These are phyloP conservation scores for Globisporangium paroecandrum DNA, from an alignment of 352 stramenopile genomes.

Conservation along the genomic window DNA sequence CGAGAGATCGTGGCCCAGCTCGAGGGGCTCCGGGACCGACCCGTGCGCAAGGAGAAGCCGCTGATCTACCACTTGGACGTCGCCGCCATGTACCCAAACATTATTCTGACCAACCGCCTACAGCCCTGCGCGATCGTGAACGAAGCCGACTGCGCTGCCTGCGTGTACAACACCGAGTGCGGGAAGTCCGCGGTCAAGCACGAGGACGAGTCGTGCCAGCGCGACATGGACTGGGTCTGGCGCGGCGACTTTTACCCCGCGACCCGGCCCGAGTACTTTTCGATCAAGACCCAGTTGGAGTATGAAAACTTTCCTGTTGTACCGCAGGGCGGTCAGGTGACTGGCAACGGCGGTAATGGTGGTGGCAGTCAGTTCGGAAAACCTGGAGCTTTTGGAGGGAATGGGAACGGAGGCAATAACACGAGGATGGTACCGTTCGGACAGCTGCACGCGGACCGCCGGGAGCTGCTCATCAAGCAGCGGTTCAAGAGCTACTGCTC, in stretches of 20 bases:
- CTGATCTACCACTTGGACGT: conserved; percentile 99
- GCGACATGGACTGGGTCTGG: conserved; percentile 98
- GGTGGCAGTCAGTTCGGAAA: conserved; percentile 18
- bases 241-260: conserved; percentile 95
- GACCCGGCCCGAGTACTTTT: conserved; percentile 93
- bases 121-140: conserved; percentile 97
- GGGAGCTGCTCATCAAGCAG: conserved; percentile 69
- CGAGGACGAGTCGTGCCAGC: conserved; percentile 91
- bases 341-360: conserved; percentile 5
- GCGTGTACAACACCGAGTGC: conserved; percentile 90
- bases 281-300: conserved; percentile 94
- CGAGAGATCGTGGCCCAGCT: conserved; percentile 92
- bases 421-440: conserved; percentile 52
- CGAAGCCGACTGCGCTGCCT: conserved; percentile 94
- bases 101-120: conserved; percentile 99
- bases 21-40: conserved; percentile 91
- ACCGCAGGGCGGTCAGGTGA: conserved; percentile 5
- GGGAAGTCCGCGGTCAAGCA: conserved; percentile 65
- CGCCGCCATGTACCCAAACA: conserved; percentile 99
- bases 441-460: conserved; percentile 52
- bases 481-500: conserved; percentile 93
- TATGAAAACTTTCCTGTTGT: conserved; percentile 80
- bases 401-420: conserved; percentile 5
- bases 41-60: conserved; percentile 88
- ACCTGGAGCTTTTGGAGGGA: not conserved